Evolutionary conservation across 345 rosid genomes (phyloP).

Genomic region (Lepidium didymum): DNA sequence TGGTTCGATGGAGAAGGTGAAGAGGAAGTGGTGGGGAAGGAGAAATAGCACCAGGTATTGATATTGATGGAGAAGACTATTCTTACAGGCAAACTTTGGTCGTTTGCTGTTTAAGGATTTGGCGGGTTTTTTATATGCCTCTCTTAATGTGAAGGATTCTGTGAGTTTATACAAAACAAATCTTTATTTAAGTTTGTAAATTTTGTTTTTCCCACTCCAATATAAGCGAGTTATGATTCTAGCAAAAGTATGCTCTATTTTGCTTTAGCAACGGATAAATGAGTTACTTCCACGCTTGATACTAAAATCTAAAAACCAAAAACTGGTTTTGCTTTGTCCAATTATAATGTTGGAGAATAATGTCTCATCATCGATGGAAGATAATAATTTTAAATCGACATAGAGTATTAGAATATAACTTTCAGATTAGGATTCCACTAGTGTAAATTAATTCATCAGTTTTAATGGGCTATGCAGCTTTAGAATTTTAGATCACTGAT

Average conservation of each 20-base stretch:
- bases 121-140: neutral
- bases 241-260: neutral
- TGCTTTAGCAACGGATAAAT: neutral
- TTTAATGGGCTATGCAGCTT: neutral
- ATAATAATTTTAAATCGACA: neutral
- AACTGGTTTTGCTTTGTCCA: neutral
- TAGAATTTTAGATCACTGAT: neutral
- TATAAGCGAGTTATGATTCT: neutral
- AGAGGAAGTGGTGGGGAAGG: slow-evolving; percentile 98
- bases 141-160: neutral
- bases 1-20: slow-evolving; percentile 54
- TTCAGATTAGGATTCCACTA: neutral
- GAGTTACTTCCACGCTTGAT: slow-evolving; percentile 1
- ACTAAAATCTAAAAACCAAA: too few relatives aligned
- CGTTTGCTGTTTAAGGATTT: slow-evolving; percentile 26
- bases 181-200: slow-evolving; percentile 12
- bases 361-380: neutral
- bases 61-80: slow-evolving; percentile 16
- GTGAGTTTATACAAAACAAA: slow-evolving; percentile 3
- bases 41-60: slow-evolving; percentile 75
- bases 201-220: neutral
- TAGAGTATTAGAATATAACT: neutral
- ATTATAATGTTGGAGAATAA: neutral
- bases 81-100: slow-evolving; percentile 25
- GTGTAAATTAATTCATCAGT: too few relatives aligned